phyloP scores from a whole-genome alignment of 768 basidiomycete genomes.

The Tremella fuciformis region DNA sequence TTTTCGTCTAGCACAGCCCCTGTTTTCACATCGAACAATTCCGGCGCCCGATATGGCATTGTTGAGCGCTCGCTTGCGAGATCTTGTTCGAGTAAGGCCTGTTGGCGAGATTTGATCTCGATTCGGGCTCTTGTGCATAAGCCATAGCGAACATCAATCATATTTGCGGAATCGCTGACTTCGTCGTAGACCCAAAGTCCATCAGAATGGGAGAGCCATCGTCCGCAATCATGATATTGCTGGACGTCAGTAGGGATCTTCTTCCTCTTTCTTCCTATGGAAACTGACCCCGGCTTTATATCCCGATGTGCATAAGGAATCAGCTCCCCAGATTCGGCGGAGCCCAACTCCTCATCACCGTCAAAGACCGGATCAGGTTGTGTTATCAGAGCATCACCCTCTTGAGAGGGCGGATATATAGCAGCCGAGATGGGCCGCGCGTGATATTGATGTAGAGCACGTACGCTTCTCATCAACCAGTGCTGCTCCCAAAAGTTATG shows the following conservation, averaged over 20 bases:
- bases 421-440: constrained; percentile 54
- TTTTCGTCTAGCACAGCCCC: constrained; percentile 82
- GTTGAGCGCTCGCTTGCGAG: constrained; percentile 96
- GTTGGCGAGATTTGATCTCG: constrained; percentile 71
- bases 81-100: constrained; percentile 89
- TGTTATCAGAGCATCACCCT: constrained; percentile 66
- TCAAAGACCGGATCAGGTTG: constrained; percentile 71
- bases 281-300: constrained; percentile 86
- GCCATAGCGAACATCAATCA: background rate
- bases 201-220: constrained; percentile 86
- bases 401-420: constrained; percentile 51
- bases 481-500: background rate
- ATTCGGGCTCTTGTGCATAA: constrained; percentile 62
- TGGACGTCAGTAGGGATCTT: constrained; percentile 49
- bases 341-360: constrained; percentile 67
- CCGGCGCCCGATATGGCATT: constrained; percentile 97
- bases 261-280: background rate
- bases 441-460: constrained; percentile 88
- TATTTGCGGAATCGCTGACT: constrained; percentile 44
- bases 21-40: constrained; percentile 96
- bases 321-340: constrained; percentile 55
- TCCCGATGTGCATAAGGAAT: constrained; percentile 95
- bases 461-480: constrained; percentile 54
- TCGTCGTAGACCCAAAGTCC: constrained; percentile 92
- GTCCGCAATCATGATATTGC: constrained; percentile 95